Evolutionary conservation across 1,139 yeast genomes (phyloP).

Genomic region (Yamadazyma conglobata): DNA sequence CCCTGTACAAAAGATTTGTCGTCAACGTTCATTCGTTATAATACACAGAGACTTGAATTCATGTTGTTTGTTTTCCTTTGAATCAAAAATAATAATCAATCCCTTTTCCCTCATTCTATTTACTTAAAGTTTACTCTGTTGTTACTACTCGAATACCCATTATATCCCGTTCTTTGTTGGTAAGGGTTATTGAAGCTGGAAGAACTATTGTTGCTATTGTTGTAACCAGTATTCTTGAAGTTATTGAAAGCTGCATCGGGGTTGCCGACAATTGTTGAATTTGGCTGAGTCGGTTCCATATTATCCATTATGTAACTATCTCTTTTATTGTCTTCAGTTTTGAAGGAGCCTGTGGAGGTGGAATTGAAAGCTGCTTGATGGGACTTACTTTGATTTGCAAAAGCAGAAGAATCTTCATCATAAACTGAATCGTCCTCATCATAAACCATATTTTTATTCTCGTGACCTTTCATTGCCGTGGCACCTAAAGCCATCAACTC

Average conservation of each 20-base stretch:
- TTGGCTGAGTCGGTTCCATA: conserved; percentile 43
- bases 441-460: conserved; percentile 28
- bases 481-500: conserved; percentile 89
- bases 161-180: conserved; percentile 13
- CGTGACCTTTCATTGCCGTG: conserved; percentile 81
- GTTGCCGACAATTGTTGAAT: conserved; percentile 44
- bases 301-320: conserved; percentile 28
- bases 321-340: conserved; percentile 22
- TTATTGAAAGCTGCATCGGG: conserved; percentile 33
- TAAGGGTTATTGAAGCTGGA: conserved; percentile 17
- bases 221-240: conserved; percentile 16
- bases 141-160: conserved; percentile 11
- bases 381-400: conserved; percentile 11
- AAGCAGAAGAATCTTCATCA: conserved; percentile 29
- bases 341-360: conserved; percentile 8
- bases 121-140: conserved; percentile 21
- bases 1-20: too few species aligned
- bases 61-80: background rate
- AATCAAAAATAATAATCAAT: background rate
- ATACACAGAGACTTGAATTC: background rate
- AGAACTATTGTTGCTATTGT: conserved; percentile 10
- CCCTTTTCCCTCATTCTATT: too few species aligned
- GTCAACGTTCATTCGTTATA: too few species aligned
- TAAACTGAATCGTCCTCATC: conserved; percentile 37
- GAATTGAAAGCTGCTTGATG: conserved; percentile 11